phyloP scores from a whole-genome alignment of 352 stramenopile species.

The Phytopythium oedochilum region DNA sequence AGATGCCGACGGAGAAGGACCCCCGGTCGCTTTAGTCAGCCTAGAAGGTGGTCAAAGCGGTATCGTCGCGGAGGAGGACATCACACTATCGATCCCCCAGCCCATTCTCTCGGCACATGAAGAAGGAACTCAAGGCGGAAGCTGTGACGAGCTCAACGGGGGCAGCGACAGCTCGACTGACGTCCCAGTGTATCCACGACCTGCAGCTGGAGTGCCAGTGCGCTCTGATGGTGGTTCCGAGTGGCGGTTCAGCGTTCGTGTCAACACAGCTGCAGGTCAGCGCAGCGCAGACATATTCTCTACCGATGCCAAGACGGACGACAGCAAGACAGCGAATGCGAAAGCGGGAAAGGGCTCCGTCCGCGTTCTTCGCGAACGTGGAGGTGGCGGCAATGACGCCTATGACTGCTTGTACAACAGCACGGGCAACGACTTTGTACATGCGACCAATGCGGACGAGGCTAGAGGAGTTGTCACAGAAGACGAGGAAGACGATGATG shows the following conservation, averaged over 20 bases:
- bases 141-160: background rate
- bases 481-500: background rate
- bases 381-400: slow-evolving; percentile 20
- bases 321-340: background rate
- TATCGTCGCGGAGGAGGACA: background rate
- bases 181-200: background rate
- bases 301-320: background rate
- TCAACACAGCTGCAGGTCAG: slow-evolving; percentile 24
- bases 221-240: background rate
- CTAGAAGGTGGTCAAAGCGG: background rate
- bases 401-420: slow-evolving; percentile 26
- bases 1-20: background rate
- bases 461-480: background rate
- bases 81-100: background rate
- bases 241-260: slow-evolving; percentile 15
- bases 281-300: slow-evolving; percentile 16
- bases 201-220: background rate
- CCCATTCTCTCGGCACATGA: background rate
- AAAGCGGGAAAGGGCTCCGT: slow-evolving; percentile 2
- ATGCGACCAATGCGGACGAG: background rate
- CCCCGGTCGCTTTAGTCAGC: background rate
- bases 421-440: background rate
- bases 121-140: background rate
- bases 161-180: background rate
- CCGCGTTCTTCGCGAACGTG: slow-evolving; percentile 33